Evolutionary conservation across 2,329 filamentous ascomycete species (phyloP).

Genomic region (Xylariales sp.): DNA sequence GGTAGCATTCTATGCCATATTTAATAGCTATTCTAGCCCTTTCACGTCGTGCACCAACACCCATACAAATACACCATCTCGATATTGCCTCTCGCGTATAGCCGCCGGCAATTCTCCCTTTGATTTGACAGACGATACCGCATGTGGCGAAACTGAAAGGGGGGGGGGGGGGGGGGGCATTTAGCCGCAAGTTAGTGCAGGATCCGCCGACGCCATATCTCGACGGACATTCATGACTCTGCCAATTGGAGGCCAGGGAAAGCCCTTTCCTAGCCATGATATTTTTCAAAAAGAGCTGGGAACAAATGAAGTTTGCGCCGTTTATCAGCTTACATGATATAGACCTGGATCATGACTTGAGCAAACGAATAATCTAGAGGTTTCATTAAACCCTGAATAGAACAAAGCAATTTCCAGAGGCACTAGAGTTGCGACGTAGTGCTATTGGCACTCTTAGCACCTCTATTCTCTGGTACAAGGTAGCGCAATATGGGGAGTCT

Average conservation of each 20-base stretch:
- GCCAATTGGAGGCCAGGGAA: background rate
- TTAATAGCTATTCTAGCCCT: conserved; percentile 3
- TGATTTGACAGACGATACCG: background rate
- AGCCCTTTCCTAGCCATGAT: background rate
- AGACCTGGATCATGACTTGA: no score
- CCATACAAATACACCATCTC: background rate
- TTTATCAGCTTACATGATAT: background rate
- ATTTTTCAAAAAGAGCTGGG: background rate
- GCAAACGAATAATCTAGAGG: no score
- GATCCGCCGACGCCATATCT: conserved; percentile 26
- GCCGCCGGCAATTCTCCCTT: conserved; percentile 15
- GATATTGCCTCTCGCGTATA: conserved; percentile 24
- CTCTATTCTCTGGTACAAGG: no score
- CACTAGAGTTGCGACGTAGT: no score
- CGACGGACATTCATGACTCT: background rate
- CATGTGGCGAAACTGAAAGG: background rate
- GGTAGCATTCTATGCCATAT: background rate
- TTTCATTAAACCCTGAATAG: no score
- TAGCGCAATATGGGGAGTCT: no score
- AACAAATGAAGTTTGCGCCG: background rate
- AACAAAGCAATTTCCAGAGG: no score
- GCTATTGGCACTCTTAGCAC: no score
- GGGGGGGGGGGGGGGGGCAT: conserved; percentile 14
- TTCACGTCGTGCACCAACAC: background rate
- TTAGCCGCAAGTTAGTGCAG: conserved; percentile 32